Percentiles rank a stretch among this genome's conserved stretches.
These are phyloP conservation scores for Solanum bulbocastanum DNA, from an alignment of 257 asterid genomes.

Conservation along the genomic window DNA sequence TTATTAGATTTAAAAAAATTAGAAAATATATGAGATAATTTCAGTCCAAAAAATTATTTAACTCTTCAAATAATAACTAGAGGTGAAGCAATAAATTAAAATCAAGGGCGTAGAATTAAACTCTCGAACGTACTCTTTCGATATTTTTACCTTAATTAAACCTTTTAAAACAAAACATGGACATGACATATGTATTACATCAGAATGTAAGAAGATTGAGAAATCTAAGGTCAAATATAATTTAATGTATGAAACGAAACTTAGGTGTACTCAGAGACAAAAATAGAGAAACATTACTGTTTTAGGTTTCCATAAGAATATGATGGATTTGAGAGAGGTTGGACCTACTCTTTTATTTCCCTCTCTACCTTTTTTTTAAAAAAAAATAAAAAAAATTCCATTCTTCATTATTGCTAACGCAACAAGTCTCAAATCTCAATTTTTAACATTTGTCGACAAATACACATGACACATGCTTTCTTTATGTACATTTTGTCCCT, in stretches of 20 bases:
- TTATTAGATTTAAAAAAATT: no score
- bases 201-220: background rate
- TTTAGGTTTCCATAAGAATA: conserved; percentile 3
- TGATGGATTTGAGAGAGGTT: conserved; percentile 21
- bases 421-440: background rate
- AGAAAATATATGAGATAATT: background rate
- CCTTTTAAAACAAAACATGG: background rate
- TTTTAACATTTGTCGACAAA: background rate
- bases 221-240: background rate
- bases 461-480: conserved; percentile 2
- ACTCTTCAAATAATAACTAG: background rate
- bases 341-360: conserved; percentile 7
- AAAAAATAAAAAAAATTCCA: background rate
- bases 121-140: background rate
- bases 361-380: background rate
- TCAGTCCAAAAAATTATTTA: background rate
- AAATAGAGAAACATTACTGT: background rate
- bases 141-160: background rate
- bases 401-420: conserved; percentile 12
- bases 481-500: background rate
- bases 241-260: background rate
- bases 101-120: background rate
- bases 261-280: background rate
- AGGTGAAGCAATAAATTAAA: background rate
- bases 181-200: conserved; percentile 4